These are phyloP conservation scores for Eremothecium coryli DNA, from an alignment of 1,139 yeast species.

Conservation along the genomic window DNA sequence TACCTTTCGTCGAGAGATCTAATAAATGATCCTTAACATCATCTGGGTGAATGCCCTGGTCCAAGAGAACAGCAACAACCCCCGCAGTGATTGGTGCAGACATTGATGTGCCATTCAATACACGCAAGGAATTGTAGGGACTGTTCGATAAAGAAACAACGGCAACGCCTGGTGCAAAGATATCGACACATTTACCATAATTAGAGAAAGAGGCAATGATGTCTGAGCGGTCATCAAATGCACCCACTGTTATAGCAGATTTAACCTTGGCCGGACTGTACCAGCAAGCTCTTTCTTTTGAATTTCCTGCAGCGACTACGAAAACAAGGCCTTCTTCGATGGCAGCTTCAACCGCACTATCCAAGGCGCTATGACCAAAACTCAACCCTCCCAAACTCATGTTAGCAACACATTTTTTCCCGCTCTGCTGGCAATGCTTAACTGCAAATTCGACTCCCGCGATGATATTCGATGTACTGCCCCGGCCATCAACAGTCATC, in stretches of 20 bases:
- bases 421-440: constrained; percentile 41
- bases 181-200: constrained; percentile 83
- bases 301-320: constrained; percentile 87
- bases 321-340: constrained; percentile 60
- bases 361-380: constrained; percentile 51
- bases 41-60: constrained; percentile 44
- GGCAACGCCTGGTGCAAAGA: constrained; percentile 71
- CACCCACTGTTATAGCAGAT: constrained; percentile 74
- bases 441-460: constrained; percentile 66
- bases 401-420: constrained; percentile 58
- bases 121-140: constrained; percentile 16
- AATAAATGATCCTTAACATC: constrained; percentile 37
- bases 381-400: constrained; percentile 62
- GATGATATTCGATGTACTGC: constrained; percentile 57
- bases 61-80: constrained; percentile 52
- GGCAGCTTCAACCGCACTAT: constrained; percentile 67
- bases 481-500: constrained; percentile 53
- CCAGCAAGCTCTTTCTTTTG: constrained; percentile 64
- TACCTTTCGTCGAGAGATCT: constrained; percentile 32
- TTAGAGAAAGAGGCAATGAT: constrained; percentile 66
- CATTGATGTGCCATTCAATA: constrained; percentile 79
- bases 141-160: constrained; percentile 35
- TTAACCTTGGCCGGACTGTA: constrained; percentile 74
- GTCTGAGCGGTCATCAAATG: constrained; percentile 67
- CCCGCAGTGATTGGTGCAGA: constrained; percentile 80